Conservation (phyloP, 805 yeast species). For the Grigorovia jiainica region DNA sequence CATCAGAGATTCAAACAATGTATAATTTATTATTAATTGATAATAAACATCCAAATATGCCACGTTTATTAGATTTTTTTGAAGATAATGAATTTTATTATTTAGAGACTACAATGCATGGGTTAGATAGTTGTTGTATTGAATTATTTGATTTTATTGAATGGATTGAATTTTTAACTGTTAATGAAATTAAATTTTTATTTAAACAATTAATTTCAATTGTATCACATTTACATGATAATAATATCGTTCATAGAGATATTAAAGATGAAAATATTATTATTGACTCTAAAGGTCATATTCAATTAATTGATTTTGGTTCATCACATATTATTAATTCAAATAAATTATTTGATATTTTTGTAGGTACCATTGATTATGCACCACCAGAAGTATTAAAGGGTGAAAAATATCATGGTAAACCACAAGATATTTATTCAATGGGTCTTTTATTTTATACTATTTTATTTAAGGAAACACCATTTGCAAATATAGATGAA, state of each 20-base stretch:
- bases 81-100: slow-evolving; percentile 86
- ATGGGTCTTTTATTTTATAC: slow-evolving; percentile 88
- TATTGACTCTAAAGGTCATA: slow-evolving; percentile 67
- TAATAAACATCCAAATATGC: slow-evolving; percentile 83
- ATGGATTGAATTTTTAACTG: slow-evolving; percentile 66
- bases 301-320: slow-evolving; percentile 88
- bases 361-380: slow-evolving; percentile 93
- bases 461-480: slow-evolving; percentile 82
- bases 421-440: slow-evolving; percentile 96
- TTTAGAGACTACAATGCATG: slow-evolving; percentile 86
- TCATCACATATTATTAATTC: slow-evolving; percentile 74
- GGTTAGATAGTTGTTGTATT: slow-evolving; percentile 79
- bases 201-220: slow-evolving; percentile 74
- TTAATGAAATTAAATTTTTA: slow-evolving; percentile 62
- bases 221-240: slow-evolving; percentile 65
- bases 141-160: slow-evolving; percentile 90
- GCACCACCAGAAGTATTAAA: slow-evolving; percentile 93
- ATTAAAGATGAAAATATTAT: slow-evolving; percentile 90
- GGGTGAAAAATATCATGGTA: slow-evolving; percentile 83
- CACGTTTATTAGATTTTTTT: slow-evolving; percentile 77
- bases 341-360: slow-evolving; percentile 79
- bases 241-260: slow-evolving; percentile 87
- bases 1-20: slow-evolving; percentile 88
- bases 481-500: slow-evolving; percentile 88
- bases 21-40: not conserved